Conservation (phyloP, 345 rosid species). For the Acer campestre region DNA sequence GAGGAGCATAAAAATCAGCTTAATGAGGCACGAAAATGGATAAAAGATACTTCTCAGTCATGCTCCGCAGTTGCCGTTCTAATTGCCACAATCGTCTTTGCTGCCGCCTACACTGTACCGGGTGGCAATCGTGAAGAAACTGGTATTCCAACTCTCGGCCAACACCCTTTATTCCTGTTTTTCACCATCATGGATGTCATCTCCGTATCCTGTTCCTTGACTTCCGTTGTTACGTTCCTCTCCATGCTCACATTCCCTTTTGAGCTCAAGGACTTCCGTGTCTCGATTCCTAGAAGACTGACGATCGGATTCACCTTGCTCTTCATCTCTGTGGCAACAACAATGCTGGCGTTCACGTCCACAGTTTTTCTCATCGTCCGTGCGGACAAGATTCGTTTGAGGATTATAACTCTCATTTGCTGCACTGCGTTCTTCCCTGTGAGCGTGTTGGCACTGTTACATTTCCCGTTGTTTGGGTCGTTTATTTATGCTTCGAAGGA, state of each 20-base stretch:
- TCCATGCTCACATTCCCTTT: conserved; percentile 27
- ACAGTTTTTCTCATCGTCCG: conserved; percentile 31
- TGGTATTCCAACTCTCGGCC: conserved; percentile 19
- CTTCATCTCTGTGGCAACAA: conserved; percentile 21
- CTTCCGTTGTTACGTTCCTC: conserved; percentile 32
- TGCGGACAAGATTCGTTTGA: background rate
- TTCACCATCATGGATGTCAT: conserved; percentile 27
- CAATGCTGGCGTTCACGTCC: conserved; percentile 26
- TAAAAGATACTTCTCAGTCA: conserved; percentile 22
- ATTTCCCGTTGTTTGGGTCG: too few relatives aligned
- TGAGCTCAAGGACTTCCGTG: conserved; percentile 14
- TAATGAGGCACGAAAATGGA: background rate
- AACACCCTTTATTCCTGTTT: conserved; percentile 10
- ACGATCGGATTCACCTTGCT: conserved; percentile 28
- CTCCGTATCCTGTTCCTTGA: conserved; percentile 23
- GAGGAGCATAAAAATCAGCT: background rate
- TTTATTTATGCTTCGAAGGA: too few relatives aligned
- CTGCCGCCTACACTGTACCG: background rate
- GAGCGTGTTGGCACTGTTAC: too few relatives aligned
- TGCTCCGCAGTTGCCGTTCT: conserved; percentile 29
- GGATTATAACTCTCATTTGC: background rate
- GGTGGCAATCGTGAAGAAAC: background rate
- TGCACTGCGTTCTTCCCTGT: too few relatives aligned
- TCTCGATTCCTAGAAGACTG: conserved; percentile 20
- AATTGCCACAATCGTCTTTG: background rate